Percentiles rank a stretch among this genome's conserved stretches.
phyloP scores from a whole-genome alignment of 768 basidiomycete species.

The Xerocomus spinulosus region DNA sequence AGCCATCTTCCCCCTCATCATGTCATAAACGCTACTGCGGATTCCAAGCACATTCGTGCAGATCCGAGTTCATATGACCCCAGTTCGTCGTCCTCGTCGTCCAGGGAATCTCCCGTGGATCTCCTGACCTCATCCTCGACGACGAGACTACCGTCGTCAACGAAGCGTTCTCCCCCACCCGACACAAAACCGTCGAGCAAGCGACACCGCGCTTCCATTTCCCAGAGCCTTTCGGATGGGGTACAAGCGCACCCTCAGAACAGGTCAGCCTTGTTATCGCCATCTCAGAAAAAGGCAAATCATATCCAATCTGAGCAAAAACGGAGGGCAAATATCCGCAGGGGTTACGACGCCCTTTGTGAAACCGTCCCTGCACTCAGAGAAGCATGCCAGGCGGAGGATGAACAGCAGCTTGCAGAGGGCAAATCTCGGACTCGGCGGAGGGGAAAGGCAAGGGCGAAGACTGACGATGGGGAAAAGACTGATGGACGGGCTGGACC shows the following conservation, averaged over 20 bases:
- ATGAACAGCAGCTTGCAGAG: conserved; percentile 41
- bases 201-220: conserved; percentile 25
- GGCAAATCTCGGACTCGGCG: conserved; percentile 34
- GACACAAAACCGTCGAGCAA: conserved; percentile 29
- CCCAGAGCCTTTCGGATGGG: conserved; percentile 10
- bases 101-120: conserved; percentile 25
- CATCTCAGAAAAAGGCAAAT: conserved; percentile 88
- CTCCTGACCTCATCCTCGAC: conserved; percentile 13
- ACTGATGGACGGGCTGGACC: conserved; percentile 84
- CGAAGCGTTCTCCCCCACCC: conserved; percentile 26
- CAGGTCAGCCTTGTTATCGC: conserved; percentile 50
- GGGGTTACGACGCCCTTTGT: conserved; percentile 86
- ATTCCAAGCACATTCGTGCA: conserved; percentile 7
- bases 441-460: conserved; percentile 35
- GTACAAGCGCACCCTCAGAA: conserved; percentile 10
- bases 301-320: conserved; percentile 95
- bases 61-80: conserved; percentile 12
- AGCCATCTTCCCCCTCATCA: conserved; percentile 21
- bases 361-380: conserved; percentile 76
- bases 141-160: conserved; percentile 11
- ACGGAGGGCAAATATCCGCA: conserved; percentile 83
- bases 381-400: conserved; percentile 77
- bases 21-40: conserved; percentile 5
- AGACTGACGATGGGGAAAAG: conserved; percentile 54
- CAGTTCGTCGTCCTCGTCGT: conserved; percentile 26